Base-by-base conservation (phyloP, 768 basidiomycete genomes). In the Leccinellum rugosiceps region DNA sequence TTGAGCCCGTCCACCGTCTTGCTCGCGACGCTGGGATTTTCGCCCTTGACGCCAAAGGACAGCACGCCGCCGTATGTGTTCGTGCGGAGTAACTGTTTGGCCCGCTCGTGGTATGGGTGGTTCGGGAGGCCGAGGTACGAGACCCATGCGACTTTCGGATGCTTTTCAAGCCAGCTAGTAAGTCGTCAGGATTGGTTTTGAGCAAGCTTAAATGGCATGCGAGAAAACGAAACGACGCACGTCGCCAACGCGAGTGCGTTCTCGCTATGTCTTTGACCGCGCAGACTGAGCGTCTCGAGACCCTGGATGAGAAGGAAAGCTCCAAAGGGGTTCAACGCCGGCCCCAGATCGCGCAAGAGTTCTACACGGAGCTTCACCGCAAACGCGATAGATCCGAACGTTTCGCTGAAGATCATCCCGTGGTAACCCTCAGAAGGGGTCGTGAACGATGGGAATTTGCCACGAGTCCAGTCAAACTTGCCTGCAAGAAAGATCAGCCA, bases 131-230 rank as follows among this genome's bases (percentile, higher is more conserved):
- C 92, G 43, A 85, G 80, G 65, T 93, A 94, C 0, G 84, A 85
- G 1, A 92, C 87, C 90, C 88, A 94, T 1, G 81, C 72, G 35
- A 94, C 80, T 31, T 80, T 78, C 8, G 83, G 80, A 67, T 93
- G 84, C 49, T 79, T 69, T 64, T 85, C 77, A 32, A 93, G 81
- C 76, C 79, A 88, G 38, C 61, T 72, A 35, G 9, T 30, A 7
- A 3, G 14, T 30, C n/a, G 14, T 6, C 4, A 8, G 10, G 14
- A 2, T 13, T 3, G 0, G 43, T 0, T 30, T 32, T 26, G 14
- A n/a, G 25, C 34, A 6, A 51, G 23, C 15, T 34, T 25, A 1
- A 31, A 28, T 1, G 32, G 11, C 4, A 0, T 26, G 21, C 26
- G n/a, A 35, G 4, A 14, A 11, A 14, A 28, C 5, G 13, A 23